phyloP scores from a whole-genome alignment of 331 rosid species.

The Prunus yedoensis region DNA sequence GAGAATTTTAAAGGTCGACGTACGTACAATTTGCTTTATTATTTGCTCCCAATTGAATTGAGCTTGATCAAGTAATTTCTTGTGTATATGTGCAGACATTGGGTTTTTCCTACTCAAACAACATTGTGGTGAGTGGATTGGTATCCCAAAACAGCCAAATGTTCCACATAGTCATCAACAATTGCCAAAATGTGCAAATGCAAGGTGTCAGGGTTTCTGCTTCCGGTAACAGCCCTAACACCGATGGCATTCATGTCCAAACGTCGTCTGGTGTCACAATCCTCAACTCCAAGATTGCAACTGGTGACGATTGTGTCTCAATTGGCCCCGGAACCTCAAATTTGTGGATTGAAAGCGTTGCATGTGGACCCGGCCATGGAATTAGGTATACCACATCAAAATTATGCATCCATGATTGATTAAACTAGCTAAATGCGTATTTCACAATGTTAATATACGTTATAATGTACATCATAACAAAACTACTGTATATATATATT shows the following conservation, averaged over 20 bases:
- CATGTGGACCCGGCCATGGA: slow-evolving; percentile 76
- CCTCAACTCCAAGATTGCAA: slow-evolving; percentile 40
- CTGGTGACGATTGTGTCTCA: slow-evolving; percentile 74
- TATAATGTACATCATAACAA: no score
- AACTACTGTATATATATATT: no score
- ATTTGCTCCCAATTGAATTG: not conserved
- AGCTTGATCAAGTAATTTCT: no score
- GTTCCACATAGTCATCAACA: slow-evolving; percentile 54
- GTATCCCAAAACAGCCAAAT: slow-evolving; percentile 59
- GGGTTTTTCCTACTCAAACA: slow-evolving; percentile 40
- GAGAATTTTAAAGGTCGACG: not conserved
- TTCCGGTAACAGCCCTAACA: slow-evolving; percentile 54
- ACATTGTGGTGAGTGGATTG: slow-evolving; percentile 37
- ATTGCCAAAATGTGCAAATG: slow-evolving; percentile 47
- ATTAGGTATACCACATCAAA: slow-evolving; percentile 42
- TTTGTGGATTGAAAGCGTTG: slow-evolving; percentile 59
- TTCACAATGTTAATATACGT: no score
- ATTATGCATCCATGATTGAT: not conserved
- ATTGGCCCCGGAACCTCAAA: slow-evolving; percentile 67
- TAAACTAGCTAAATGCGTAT: no score
- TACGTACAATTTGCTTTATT: not conserved
- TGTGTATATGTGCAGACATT: slow-evolving; percentile 35
- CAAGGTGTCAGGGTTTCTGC: slow-evolving; percentile 42
- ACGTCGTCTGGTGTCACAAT: slow-evolving; percentile 50
- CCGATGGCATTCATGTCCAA: slow-evolving; percentile 66